phyloP scores from a whole-genome alignment of 2,329 filamentous ascomycete species.

The Triangularia setosa region DNA sequence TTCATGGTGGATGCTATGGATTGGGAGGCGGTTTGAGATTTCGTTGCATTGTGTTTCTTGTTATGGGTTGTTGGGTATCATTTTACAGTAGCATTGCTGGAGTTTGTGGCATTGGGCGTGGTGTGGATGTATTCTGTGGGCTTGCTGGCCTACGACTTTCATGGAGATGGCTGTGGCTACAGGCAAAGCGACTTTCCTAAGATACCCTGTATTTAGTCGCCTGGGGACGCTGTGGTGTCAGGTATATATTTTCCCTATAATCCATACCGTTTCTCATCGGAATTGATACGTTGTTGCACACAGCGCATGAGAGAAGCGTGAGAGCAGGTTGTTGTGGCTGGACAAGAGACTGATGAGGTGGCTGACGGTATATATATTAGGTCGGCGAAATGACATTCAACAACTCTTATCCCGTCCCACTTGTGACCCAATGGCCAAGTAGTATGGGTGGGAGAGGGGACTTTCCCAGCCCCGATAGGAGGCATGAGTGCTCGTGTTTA shows the following conservation, averaged over 20 bases:
- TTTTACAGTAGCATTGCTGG: background rate
- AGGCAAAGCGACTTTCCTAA: background rate
- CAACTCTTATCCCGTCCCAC: background rate
- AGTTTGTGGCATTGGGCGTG: background rate
- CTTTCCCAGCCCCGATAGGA: background rate
- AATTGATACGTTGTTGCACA: no score
- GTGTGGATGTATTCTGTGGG: background rate
- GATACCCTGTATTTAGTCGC: background rate
- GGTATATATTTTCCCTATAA: no score
- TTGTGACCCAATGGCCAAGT: background rate
- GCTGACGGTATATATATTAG: background rate
- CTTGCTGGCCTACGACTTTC: background rate
- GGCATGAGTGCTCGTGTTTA: background rate
- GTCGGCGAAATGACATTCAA: background rate
- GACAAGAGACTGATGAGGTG: background rate
- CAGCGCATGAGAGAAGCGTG: no score
- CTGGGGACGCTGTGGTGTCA: no score
- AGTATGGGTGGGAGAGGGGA: background rate
- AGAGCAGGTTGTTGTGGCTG: no score
- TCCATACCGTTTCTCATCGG: background rate
- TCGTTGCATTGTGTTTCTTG: background rate
- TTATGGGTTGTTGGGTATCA: background rate
- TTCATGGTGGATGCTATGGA: constrained; percentile 60
- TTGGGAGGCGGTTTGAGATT: constrained; percentile 43
- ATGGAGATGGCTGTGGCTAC: background rate